Evolutionary conservation across 495 filamentous ascomycete genomes (phyloP), one percentile per base, ranked within the genome.

Genomic region (Parathielavia appendiculata): DNA sequence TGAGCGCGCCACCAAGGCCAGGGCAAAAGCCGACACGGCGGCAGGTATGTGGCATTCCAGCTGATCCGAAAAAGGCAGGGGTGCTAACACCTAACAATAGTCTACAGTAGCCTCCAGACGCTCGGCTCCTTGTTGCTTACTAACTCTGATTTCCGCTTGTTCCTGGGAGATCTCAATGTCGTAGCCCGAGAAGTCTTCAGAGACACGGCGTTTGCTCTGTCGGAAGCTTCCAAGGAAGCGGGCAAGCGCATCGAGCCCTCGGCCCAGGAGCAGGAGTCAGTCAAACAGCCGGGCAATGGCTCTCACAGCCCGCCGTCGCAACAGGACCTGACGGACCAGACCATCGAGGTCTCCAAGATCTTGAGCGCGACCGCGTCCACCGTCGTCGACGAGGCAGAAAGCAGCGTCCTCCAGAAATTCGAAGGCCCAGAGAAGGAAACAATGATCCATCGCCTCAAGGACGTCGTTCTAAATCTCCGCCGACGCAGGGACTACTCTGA

Each of bases 71-170:
- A n/a, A n/a, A n/a, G n/a, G n/a, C n/a, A n/a, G 14, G 39, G 13
- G 13, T 57, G 57, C n/a, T 49, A 50, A 58, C 40, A 7, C 20
- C 1, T 30, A 10, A 44, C 1, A 2, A 19, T 26, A 91, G 92
- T 87, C 7, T 95, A 91, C 69, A 79, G 86, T 63, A 95, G 91
- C 65, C 72, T 96, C 43, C 87, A 85, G 50, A 96, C 90, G 0
- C 85, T 97, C 9, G 88, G 89, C 11, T 86, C 82, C 49, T 78
- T 97, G 8, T 81, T 96, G 1, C 74, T 97, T 22, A 91, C 87
- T 16, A 97, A 97, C 68, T 83, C 87, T 4, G 91, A 96, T 64
- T 96, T 97, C 69, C 83, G 92, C 19, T 73, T 90, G 16, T 92
- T 97, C 63, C 79, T 96, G 30, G 80, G 84, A n/a, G 92, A 97